These are phyloP conservation scores for Cyberlindnera mississippiensis DNA, from an alignment of 805 yeast species.

Conservation along the genomic window DNA sequence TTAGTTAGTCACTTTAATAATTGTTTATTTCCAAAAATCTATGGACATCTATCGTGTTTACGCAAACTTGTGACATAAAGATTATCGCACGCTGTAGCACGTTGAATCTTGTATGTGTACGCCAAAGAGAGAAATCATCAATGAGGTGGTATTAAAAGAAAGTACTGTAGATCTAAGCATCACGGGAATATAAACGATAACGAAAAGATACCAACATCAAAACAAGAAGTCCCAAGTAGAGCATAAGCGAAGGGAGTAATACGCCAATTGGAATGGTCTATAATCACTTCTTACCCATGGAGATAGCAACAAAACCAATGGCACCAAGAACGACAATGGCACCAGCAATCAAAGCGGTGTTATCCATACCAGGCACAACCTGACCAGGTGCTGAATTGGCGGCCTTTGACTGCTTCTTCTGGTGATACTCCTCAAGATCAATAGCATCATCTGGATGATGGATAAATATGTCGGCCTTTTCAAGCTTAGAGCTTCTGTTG, in stretches of 20 bases:
- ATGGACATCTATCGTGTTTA: background rate
- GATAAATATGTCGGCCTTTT: constrained; percentile 67
- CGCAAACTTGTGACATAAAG: too few relatives aligned
- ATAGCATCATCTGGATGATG: constrained; percentile 59
- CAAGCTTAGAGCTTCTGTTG: constrained; percentile 42
- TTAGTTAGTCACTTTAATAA: background rate
- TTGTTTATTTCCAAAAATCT: background rate
- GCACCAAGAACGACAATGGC: constrained; percentile 57
- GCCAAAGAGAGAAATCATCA: background rate
- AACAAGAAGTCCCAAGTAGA: background rate
- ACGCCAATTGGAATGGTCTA: background rate
- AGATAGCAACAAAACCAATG: constrained; percentile 51
- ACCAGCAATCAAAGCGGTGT: constrained; percentile 60
- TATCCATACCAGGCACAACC: constrained; percentile 52
- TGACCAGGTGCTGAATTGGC: constrained; percentile 9
- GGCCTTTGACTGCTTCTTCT: constrained; percentile 14
- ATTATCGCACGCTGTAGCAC: too few relatives aligned
- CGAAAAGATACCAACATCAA: background rate
- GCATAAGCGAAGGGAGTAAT: background rate
- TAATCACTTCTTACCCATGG: constrained; percentile 37
- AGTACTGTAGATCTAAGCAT: background rate
- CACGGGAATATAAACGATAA: background rate
- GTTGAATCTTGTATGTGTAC: background rate
- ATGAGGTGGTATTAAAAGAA: background rate
- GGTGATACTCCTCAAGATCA: constrained; percentile 25